These are phyloP conservation scores for Aspergillus conjunctus DNA, from an alignment of 495 filamentous ascomycete species.

Conservation along the genomic window DNA sequence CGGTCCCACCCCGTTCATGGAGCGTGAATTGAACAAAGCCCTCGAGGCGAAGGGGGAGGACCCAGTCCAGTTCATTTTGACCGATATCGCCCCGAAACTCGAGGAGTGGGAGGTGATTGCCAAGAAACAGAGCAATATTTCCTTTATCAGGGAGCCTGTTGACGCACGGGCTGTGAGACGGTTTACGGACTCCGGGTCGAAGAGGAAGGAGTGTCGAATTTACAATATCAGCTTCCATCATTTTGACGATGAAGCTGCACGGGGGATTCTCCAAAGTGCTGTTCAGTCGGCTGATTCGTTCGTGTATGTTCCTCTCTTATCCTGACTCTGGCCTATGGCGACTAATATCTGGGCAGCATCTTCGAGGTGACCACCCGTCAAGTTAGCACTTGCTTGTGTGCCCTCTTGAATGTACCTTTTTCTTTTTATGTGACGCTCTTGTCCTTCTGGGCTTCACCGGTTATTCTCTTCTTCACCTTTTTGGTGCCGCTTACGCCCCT, in stretches of 20 bases:
- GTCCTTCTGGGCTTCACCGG: slow-evolving; percentile 60
- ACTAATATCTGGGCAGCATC: slow-evolving; percentile 46
- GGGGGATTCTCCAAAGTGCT: slow-evolving; percentile 60
- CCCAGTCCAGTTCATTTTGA: slow-evolving; percentile 64
- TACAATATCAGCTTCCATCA: slow-evolving; percentile 80
- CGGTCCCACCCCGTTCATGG: slow-evolving; percentile 66
- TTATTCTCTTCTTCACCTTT: slow-evolving; percentile 65
- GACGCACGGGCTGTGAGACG: slow-evolving; percentile 57
- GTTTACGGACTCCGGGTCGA: background rate
- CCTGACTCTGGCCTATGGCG: background rate
- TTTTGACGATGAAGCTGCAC: slow-evolving; percentile 64
- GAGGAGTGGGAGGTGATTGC: slow-evolving; percentile 59
- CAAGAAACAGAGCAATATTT: slow-evolving; percentile 51
- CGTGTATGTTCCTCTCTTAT: slow-evolving; percentile 42
- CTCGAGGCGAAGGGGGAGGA: slow-evolving; percentile 29
- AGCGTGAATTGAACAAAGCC: slow-evolving; percentile 54
- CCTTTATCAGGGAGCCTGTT: slow-evolving; percentile 57
- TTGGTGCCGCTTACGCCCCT: slow-evolving; percentile 64
- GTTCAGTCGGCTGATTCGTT: slow-evolving; percentile 65
- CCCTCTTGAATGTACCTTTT: slow-evolving; percentile 55
- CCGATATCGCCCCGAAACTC: slow-evolving; percentile 69
- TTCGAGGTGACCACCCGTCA: slow-evolving; percentile 71
- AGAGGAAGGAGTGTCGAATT: slow-evolving; percentile 55
- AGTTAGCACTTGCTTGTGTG: slow-evolving; percentile 53
- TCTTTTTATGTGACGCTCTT: slow-evolving; percentile 58